Evolutionary conservation across 2,329 filamentous ascomycete genomes (phyloP).

Genomic region (Aureobasidium melanogenum): DNA sequence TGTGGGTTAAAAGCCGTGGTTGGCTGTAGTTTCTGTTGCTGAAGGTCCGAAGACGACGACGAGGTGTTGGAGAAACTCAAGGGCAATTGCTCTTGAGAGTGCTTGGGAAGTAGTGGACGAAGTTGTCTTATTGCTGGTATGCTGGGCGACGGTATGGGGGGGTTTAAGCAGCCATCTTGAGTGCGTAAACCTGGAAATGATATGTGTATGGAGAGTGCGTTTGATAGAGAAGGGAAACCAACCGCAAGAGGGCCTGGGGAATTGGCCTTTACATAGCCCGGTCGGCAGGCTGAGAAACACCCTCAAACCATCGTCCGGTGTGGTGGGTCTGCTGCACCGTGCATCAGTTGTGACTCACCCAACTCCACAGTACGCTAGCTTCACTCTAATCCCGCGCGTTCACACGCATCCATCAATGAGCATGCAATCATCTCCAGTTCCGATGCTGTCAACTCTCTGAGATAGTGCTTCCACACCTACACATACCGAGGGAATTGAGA

Average conservation of each 20-base stretch:
- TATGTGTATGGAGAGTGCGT: neutral
- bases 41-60: constrained; percentile 25
- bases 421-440: neutral
- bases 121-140: constrained; percentile 10
- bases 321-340: neutral
- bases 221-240: neutral
- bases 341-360: constrained; percentile 1
- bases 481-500: neutral
- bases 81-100: constrained; percentile 24
- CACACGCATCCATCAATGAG: neutral
- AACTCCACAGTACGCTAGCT: neutral
- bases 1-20: constrained; percentile 67
- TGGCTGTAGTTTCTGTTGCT: constrained; percentile 49
- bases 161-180: constrained; percentile 15
- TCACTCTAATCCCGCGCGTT: neutral
- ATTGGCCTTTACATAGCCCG: neutral
- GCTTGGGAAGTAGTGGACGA: constrained; percentile 15
- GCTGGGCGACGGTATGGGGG: constrained; percentile 11
- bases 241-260: neutral
- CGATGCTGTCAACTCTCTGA: neutral
- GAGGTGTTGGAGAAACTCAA: constrained; percentile 52
- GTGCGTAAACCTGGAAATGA: neutral
- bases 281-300: neutral
- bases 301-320: neutral
- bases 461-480: neutral